Base-by-base conservation (phyloP, 2,329 filamentous ascomycete species). In the Colletotrichum sp. region DNA sequence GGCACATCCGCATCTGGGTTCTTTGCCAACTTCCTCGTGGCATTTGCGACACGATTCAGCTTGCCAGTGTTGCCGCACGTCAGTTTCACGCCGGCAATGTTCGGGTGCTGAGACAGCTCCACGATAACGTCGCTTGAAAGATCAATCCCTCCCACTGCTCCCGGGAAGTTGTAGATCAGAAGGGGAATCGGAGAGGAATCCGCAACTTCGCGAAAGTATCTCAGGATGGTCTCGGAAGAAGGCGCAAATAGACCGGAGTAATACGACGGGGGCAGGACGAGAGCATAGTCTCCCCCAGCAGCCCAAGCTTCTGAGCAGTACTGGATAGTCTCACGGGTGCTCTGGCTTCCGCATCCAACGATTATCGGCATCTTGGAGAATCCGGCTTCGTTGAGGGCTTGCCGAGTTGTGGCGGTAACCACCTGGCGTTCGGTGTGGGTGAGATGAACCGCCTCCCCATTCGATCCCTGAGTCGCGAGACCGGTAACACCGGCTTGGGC, bases 401-500 rank as follows among this genome's bases (percentile, higher is more conserved):
- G 89, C 55, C 95, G 92, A 3, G 94, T 96, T 39, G 93, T 92
- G 67, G 87, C 86, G 8, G 93, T 96, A 79, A 96, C 91, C 68
- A 91, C 86, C 64, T 90, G 89, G 75, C 94, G 91, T 85, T 96
- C 95, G 28, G 90, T 87, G 79, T 93, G 93, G 59, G 92, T 92
- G 39, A 96, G 89, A 81, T 96, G 94, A 14, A 96, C 94, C 9
- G 95, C 94, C 86, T 97, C 95, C 80, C 95, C 95, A 81, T 96
- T 96, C 81, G 93, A 95, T 63, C 95, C 95, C 83, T 96, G 94
- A 13, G 93, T 95, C 65, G 94, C 93, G 63, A 96, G 89, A 24
- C 94, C 94, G 18, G 93, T 90, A 57, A 96, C 91, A 78, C 95
- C 95, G 32, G 93, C 91, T 80, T 92, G 89, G 63, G 94, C 94